Evolutionary conservation across 148 eudicot genomes (phyloP), one percentile per base, ranked within the genome.

Genomic region (Spergularia marina): DNA sequence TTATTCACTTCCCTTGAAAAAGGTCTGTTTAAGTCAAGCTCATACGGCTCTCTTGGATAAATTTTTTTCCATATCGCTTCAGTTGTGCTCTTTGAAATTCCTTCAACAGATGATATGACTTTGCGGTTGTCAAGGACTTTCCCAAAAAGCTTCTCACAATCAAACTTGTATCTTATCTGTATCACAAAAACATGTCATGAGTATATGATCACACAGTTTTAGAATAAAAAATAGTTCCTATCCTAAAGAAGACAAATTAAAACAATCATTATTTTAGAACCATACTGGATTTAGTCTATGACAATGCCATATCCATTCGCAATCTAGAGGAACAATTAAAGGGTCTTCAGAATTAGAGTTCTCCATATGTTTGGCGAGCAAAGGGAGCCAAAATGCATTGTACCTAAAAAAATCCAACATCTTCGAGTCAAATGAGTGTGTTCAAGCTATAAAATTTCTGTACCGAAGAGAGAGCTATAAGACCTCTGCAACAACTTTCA

Each of bases 261-360:
- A 25, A 59, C 8, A 25, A 52, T 25, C 23, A n/a, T 16, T 21
- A 8, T 44, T 65, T 20, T 7, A 53, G 60, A 70, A 14, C 1
- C 21, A 54, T 70, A 92, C 97, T 57, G 95, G 97, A 79, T 90
- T 92, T 52, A 92, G 92, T 82, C 95, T 83, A 84, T 92, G 97
- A 74, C 92, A 92, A 23, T 92, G 97, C 97, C 97, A 92, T 66
- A 92, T 76, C 97, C 97, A 92, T 89, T 92, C 97, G 73, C 91
- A 90, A 70, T 92, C 97, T 72, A 92, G 91, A 65, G 97, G 97
- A 34, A 86, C 89, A 80, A 92, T 90, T 80, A 92, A 82, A 34
- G 97, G 91, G 65, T 83, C 87, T 73, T 85, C 77, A 7, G 64
- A 71, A 56, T 72, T 74, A 25, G 66, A 79, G 54, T 77, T 70